phyloP scores from a whole-genome alignment of 208 protist species.

The Herpetomonas samuelpessoai region DNA sequence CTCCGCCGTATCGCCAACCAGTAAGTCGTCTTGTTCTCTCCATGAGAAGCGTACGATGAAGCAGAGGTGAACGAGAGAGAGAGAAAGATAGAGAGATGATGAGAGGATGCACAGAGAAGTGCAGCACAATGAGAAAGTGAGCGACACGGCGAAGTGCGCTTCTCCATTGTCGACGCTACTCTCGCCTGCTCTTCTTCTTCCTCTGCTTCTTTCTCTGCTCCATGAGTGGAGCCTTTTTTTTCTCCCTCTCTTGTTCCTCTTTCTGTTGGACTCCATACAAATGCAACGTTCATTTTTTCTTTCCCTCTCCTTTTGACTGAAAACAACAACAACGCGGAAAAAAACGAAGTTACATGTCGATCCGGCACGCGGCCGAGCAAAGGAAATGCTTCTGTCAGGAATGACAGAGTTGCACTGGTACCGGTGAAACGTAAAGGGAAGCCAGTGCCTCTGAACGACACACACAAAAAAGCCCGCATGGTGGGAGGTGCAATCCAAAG shows the following conservation, averaged over 20 bases:
- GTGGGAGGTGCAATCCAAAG: too few relatives aligned
- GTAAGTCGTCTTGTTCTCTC: too few relatives aligned
- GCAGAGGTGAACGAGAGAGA: neutral
- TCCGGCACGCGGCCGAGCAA: conserved; percentile 1
- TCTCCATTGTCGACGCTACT: too few relatives aligned
- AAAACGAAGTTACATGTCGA: conserved; percentile 1
- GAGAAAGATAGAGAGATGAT: neutral
- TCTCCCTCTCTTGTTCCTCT: conserved; percentile 1
- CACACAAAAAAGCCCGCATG: too few relatives aligned
- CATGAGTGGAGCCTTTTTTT: too few relatives aligned
- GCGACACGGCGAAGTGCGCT: neutral
- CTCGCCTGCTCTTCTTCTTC: neutral
- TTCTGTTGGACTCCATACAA: neutral
- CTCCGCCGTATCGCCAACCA: conserved; percentile 89
- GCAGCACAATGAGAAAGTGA: conserved; percentile 4
- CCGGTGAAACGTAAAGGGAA: too few relatives aligned
- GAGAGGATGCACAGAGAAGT: conserved; percentile 9
- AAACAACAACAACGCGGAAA: conserved; percentile 20
- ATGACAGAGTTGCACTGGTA: too few relatives aligned
- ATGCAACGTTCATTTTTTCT: conserved; percentile 12
- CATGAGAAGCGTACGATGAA: too few relatives aligned
- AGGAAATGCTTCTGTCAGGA: too few relatives aligned
- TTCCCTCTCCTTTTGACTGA: conserved; percentile 15
- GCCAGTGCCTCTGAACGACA: too few relatives aligned
- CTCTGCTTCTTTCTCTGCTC: too few relatives aligned